Conservation (phyloP, 2,329 filamentous ascomycete genomes). For the Colletotrichum sp. region DNA sequence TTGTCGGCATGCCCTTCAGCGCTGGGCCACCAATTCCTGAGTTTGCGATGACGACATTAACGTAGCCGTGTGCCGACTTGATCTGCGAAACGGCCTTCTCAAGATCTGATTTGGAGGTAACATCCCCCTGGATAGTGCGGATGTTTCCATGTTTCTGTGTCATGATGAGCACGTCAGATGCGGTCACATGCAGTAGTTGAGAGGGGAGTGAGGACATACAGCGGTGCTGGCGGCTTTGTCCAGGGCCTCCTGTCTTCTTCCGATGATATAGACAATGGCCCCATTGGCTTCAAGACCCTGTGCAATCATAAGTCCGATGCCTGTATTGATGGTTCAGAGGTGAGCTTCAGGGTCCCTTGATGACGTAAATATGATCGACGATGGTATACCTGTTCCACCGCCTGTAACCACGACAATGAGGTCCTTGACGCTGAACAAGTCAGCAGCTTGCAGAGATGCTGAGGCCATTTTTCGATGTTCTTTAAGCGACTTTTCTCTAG, state of each 20-base stretch:
- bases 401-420: slow-evolving; percentile 62
- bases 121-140: slow-evolving; percentile 33
- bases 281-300: slow-evolving; percentile 55
- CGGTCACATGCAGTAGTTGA: neutral
- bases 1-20: slow-evolving; percentile 30
- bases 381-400: slow-evolving; percentile 38
- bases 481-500: neutral
- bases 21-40: slow-evolving; percentile 49
- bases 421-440: slow-evolving; percentile 53
- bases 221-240: slow-evolving; percentile 39
- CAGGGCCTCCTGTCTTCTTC: slow-evolving; percentile 49
- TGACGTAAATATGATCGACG: neutral
- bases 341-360: neutral
- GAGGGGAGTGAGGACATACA: slow-evolving; percentile 22
- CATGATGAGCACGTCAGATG: neutral
- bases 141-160: slow-evolving; percentile 4
- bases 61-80: slow-evolving; percentile 48
- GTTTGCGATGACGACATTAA: slow-evolving; percentile 65
- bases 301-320: slow-evolving; percentile 57
- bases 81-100: slow-evolving; percentile 57
- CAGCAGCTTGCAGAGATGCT: slow-evolving; percentile 18
- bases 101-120: slow-evolving; percentile 38
- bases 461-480: slow-evolving; percentile 22
- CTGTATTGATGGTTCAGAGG: slow-evolving; percentile 28
- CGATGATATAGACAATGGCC: slow-evolving; percentile 57